Conservation (phyloP, 768 basidiomycete species). For the Pleurotus salmoneostramineus region DNA sequence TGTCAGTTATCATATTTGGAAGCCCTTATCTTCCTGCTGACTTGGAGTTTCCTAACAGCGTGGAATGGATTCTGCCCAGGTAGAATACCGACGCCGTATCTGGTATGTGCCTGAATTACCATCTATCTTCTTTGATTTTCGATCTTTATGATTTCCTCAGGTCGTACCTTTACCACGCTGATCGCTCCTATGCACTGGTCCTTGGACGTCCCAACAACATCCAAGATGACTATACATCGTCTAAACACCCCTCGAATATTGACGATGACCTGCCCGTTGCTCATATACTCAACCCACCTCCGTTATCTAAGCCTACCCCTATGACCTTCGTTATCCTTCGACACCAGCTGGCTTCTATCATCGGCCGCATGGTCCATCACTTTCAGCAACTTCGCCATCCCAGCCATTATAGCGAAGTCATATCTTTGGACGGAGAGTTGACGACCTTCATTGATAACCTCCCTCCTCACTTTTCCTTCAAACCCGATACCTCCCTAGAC, state of each 20-base stretch:
- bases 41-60: conserved; percentile 26
- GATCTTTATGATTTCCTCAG: conserved; percentile 28
- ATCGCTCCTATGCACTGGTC: conserved; percentile 89
- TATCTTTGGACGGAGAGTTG: conserved; percentile 79
- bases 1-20: conserved; percentile 39
- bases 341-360: conserved; percentile 77
- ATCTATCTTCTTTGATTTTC: background rate
- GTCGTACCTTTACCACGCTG: conserved; percentile 92
- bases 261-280: conserved; percentile 52
- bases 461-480: conserved; percentile 74
- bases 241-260: conserved; percentile 69
- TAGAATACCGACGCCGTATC: conserved; percentile 86
- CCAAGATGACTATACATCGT: conserved; percentile 86
- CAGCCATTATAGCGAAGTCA: conserved; percentile 81
- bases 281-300: conserved; percentile 44
- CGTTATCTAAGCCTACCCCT: conserved; percentile 67
- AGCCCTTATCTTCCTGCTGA: conserved; percentile 6
- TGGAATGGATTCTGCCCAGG: conserved; percentile 67
- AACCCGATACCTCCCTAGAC: conserved; percentile 78
- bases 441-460: conserved; percentile 70
- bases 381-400: conserved; percentile 82
- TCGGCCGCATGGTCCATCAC: conserved; percentile 89
- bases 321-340: conserved; percentile 89
- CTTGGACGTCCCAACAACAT: conserved; percentile 88
- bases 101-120: conserved; percentile 47